These are phyloP conservation scores for Lathyrus oleraceus DNA, from an alignment of 306 rosid genomes.

Conservation along the genomic window DNA sequence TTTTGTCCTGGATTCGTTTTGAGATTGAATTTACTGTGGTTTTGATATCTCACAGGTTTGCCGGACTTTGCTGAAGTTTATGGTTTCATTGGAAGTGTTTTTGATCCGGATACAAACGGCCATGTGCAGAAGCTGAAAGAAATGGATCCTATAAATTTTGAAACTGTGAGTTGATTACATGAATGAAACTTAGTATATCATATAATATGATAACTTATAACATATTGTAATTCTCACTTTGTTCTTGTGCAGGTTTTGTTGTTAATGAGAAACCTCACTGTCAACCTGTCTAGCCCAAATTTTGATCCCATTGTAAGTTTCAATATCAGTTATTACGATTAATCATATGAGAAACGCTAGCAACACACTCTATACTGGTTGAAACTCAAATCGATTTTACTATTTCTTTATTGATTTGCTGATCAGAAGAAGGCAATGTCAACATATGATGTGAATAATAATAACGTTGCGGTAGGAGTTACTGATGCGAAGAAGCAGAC, in stretches of 20 bases:
- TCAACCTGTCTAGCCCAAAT: slow-evolving; percentile 73
- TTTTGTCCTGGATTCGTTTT: slow-evolving; percentile 21
- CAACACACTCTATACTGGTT: too few species aligned
- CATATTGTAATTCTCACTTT: too few species aligned
- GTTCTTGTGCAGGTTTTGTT: slow-evolving; percentile 74
- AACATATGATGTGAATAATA: slow-evolving; percentile 48
- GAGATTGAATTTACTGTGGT: slow-evolving; percentile 12
- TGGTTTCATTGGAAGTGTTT: slow-evolving; percentile 87
- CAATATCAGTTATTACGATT: background rate
- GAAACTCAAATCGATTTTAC: too few species aligned
- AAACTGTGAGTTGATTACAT: slow-evolving; percentile 77
- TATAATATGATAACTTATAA: slow-evolving; percentile 23
- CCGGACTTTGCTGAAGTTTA: slow-evolving; percentile 92
- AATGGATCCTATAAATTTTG: slow-evolving; percentile 95
- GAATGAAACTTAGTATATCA: slow-evolving; percentile 20
- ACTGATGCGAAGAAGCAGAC: slow-evolving; percentile 45
- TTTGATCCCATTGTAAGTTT: slow-evolving; percentile 72
- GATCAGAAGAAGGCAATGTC: slow-evolving; percentile 64
- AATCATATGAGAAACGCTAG: too few species aligned
- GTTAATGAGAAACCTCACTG: slow-evolving; percentile 81
- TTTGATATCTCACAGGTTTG: slow-evolving; percentile 52
- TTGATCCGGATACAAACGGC: slow-evolving; percentile 76
- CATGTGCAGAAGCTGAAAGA: slow-evolving; percentile 84
- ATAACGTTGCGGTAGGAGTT: slow-evolving; percentile 42
- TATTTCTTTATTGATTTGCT: slow-evolving; percentile 26